These are phyloP conservation scores for Udeniomyces megalosporus DNA, from an alignment of 768 basidiomycete genomes.

Conservation along the genomic window DNA sequence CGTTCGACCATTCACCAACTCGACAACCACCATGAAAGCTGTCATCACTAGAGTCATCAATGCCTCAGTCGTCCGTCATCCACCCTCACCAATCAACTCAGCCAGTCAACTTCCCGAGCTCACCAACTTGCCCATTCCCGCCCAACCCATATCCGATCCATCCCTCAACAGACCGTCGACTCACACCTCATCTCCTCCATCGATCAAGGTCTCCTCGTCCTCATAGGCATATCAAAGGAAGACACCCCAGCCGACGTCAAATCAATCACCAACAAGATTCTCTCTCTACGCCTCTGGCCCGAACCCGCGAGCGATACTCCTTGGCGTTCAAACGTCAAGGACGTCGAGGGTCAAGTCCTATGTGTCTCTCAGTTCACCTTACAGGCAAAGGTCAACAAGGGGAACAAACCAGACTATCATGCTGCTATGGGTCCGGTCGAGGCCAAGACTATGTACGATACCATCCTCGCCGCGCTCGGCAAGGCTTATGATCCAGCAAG, in stretches of 20 bases:
- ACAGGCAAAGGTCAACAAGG: conserved; percentile 69
- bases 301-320: conserved; percentile 8
- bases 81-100: too few relatives aligned
- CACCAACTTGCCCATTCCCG: too few relatives aligned
- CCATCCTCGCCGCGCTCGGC: conserved; percentile 53
- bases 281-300: conserved; percentile 48
- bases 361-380: conserved; percentile 90
- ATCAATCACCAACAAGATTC: conserved; percentile 62
- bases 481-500: conserved; percentile 53
- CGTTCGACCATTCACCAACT: neutral
- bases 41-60: conserved; percentile 14
- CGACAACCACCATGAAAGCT: conserved; percentile 1
- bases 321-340: conserved; percentile 78
- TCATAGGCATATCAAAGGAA: conserved; percentile 72
- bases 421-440: conserved; percentile 45
- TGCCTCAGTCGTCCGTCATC: conserved; percentile 17
- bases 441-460: conserved; percentile 45
- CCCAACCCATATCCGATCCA: neutral
- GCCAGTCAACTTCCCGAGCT: too few relatives aligned
- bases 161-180: conserved; percentile 42
- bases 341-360: conserved; percentile 74
- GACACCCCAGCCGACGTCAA: conserved; percentile 62
- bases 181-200: conserved; percentile 64
- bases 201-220: conserved; percentile 68
- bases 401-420: conserved; percentile 84